Evolutionary conservation across 2,329 filamentous ascomycete species (phyloP), one percentile per base, ranked within the genome.

Genomic region (Hyphodiscus sp.): DNA sequence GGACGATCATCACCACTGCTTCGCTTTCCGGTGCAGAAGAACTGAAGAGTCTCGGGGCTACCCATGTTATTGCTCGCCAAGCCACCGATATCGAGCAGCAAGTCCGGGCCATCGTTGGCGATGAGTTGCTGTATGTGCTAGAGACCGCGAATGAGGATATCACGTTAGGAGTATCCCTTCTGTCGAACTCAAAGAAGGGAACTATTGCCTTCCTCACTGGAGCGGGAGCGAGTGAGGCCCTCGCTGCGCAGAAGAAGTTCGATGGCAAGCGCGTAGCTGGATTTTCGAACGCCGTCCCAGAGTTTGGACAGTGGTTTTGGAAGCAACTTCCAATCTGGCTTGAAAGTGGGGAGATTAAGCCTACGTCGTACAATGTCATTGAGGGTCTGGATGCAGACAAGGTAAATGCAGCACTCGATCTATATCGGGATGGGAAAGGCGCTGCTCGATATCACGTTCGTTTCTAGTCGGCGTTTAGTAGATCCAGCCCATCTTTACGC

Each of bases 1-100:
- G 71, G 1, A 64, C 55, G 3, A 73, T 75, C 42, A 65, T 76
- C 20, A 67, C 69, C 1, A 67, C 70, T 0, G 51, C 58, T 13
- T 50, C 50, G 3, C 16, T 52, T 2, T 18, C 29, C 1, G 68
- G 67, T 10, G 65, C 67, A 20, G 55, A 52, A 5, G 63, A 69
- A 50, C 56, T 75, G 26, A 67, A 63, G 43, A 50, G 33, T 8
- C 65, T 61, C 18, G 73, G 73, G 1, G 73, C 73, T 1, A 74
- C 72, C 1, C 66, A 74, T 56, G 65, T 74, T 1, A 55, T 74
- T n/a, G 69, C 72, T 50, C 71, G 73, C 11, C 42, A 73, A 49
- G 66, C 60, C 2, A 55, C 1, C 29, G 63, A 64, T 2, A 60
- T 73, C 2, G 56, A 64, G 1, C 52, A 52, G 0, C 60, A 65